A percentile compares a stretch with the other conserved stretches of the same genome.
These are phyloP conservation scores for Pseudocercospora macadamiae DNA, from an alignment of 2,329 filamentous ascomycete species.

Conservation along the genomic window DNA sequence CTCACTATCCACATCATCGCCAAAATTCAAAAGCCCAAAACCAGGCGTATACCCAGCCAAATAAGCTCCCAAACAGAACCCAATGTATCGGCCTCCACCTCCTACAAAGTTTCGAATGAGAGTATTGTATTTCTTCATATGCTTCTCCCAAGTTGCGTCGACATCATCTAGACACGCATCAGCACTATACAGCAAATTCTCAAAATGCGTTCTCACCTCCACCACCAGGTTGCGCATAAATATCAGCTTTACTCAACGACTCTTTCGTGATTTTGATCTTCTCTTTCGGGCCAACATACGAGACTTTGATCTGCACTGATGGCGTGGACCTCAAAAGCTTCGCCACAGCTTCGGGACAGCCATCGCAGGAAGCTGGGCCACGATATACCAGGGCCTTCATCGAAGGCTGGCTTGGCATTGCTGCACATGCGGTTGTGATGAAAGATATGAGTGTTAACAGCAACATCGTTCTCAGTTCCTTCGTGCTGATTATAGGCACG, in stretches of 20 bases:
- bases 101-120: slow-evolving; percentile 26
- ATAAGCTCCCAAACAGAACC: slow-evolving; percentile 31
- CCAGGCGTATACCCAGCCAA: slow-evolving; percentile 25
- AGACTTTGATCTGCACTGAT: slow-evolving; percentile 19
- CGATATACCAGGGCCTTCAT: slow-evolving; percentile 25
- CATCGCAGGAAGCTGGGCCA: slow-evolving; percentile 20
- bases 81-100: slow-evolving; percentile 27
- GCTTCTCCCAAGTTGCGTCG: slow-evolving; percentile 19
- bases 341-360: slow-evolving; percentile 25
- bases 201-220: slow-evolving; percentile 18
- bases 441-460: background rate
- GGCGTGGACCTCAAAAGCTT: slow-evolving; percentile 20
- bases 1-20: slow-evolving; percentile 22
- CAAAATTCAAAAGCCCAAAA: slow-evolving; percentile 19
- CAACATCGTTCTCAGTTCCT: background rate
- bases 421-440: background rate
- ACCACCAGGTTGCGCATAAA: slow-evolving; percentile 29
- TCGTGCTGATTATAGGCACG: too few species aligned
- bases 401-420: background rate
- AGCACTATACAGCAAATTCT: background rate
- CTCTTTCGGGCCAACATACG: slow-evolving; percentile 26
- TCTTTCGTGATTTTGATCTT: slow-evolving; percentile 20
- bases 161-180: slow-evolving; percentile 13
- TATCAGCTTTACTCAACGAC: slow-evolving; percentile 16
- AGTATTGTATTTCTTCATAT: slow-evolving; percentile 19